These are phyloP conservation scores for Magnaporthales sp. DNA, from an alignment of 2,329 filamentous ascomycete species.

Conservation along the genomic window DNA sequence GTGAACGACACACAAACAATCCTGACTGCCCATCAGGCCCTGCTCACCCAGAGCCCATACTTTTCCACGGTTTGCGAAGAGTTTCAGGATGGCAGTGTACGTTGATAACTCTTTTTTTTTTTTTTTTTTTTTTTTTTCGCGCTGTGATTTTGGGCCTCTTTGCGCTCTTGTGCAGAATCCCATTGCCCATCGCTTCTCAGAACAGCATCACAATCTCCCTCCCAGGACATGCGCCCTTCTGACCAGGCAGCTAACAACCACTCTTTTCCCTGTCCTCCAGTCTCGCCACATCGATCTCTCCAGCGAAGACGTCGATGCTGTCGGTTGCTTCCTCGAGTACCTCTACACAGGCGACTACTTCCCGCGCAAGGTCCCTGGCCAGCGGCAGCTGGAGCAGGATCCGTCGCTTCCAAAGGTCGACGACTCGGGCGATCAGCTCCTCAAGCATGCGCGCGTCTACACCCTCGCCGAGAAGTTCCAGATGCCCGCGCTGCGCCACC, in stretches of 20 bases:
- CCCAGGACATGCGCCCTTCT: background rate
- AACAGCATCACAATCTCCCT: background rate
- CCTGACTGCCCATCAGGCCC: slow-evolving; percentile 70
- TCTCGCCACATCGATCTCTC: slow-evolving; percentile 61
- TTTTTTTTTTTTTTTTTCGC: no score
- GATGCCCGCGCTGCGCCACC: slow-evolving; percentile 57
- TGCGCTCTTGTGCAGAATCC: background rate
- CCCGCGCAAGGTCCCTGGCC: slow-evolving; percentile 54
- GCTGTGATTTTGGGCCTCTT: no score
- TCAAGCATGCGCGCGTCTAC: slow-evolving; percentile 85
- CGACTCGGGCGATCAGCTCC: slow-evolving; percentile 70
- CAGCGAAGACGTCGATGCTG: slow-evolving; percentile 61
- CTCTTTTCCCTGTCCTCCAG: slow-evolving; percentile 17
- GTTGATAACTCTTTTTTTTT: slow-evolving; percentile 18
- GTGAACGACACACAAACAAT: slow-evolving; percentile 42
- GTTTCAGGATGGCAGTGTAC: slow-evolving; percentile 55
- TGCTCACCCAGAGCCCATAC: slow-evolving; percentile 67
- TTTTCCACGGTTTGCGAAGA: slow-evolving; percentile 56
- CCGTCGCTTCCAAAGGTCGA: slow-evolving; percentile 58
- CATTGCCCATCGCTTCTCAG: background rate
- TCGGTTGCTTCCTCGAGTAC: slow-evolving; percentile 73
- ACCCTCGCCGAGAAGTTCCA: slow-evolving; percentile 77
- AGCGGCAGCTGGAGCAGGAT: slow-evolving; percentile 62
- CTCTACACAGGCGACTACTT: slow-evolving; percentile 86
- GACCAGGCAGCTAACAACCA: background rate